phyloP scores from a whole-genome alignment of 805 yeast species.

The Hanseniaspora lachancei region DNA sequence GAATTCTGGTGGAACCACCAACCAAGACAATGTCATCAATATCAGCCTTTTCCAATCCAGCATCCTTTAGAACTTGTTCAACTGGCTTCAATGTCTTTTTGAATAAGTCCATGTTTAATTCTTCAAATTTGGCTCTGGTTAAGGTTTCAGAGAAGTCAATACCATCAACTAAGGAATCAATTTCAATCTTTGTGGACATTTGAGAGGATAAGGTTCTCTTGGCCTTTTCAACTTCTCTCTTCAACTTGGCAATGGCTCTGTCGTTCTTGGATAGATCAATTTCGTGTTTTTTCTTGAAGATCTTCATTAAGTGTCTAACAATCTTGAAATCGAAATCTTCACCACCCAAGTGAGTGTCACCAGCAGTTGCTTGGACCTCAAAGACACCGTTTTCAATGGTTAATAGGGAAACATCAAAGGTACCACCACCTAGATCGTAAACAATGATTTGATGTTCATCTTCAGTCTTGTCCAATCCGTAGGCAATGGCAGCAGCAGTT shows the following conservation, averaged over 20 bases:
- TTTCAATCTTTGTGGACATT: constrained; percentile 90
- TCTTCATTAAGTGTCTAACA: constrained; percentile 72
- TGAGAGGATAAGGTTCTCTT: constrained; percentile 92
- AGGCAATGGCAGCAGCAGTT: constrained; percentile 96
- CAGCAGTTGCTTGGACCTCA: constrained; percentile 86
- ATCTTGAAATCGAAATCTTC: constrained; percentile 88
- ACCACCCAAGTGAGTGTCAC: constrained; percentile 97
- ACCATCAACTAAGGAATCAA: constrained; percentile 89
- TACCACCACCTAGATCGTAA: constrained; percentile 96
- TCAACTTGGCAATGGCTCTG: constrained; percentile 82
- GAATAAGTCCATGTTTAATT: constrained; percentile 82
- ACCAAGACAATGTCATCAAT: constrained; percentile 91
- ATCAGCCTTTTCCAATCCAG: constrained; percentile 74
- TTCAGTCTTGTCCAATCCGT: constrained; percentile 74
- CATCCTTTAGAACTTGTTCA: constrained; percentile 86
- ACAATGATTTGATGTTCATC: constrained; percentile 83
- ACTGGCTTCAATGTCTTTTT: constrained; percentile 93
- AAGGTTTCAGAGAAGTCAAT: constrained; percentile 89
- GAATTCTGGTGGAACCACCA: constrained; percentile 99
- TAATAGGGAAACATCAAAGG: constrained; percentile 81
- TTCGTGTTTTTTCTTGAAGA: constrained; percentile 83
- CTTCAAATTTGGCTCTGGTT: constrained; percentile 97
- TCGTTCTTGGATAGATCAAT: constrained; percentile 70
- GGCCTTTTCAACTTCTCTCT: constrained; percentile 97
- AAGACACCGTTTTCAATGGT: constrained; percentile 85